Conservation (phyloP, 495 filamentous ascomycete species). For the Neurospora sp. region DNA sequence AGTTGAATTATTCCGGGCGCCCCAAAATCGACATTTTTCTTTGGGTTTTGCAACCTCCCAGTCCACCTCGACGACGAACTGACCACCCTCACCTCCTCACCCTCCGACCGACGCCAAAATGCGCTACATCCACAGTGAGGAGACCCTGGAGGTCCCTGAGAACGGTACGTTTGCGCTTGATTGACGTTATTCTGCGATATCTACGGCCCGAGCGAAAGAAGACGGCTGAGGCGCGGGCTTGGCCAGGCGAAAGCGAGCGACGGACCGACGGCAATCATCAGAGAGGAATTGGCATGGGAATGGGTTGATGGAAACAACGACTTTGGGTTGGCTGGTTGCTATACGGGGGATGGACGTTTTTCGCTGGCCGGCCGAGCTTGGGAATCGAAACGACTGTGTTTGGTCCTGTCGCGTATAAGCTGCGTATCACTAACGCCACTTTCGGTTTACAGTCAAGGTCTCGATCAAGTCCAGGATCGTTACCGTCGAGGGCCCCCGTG, state of each 20-base stretch:
- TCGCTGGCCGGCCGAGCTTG: background rate
- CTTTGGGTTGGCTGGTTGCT: background rate
- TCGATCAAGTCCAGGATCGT: conserved; percentile 90
- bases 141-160: conserved; percentile 87
- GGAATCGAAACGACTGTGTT: background rate
- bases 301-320: background rate
- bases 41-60: conserved; percentile 22
- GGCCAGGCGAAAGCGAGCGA: conserved; percentile 6
- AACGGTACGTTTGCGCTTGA: conserved; percentile 63
- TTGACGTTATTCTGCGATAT: conserved; percentile 12
- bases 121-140: conserved; percentile 96
- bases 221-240: background rate
- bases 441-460: conserved; percentile 66
- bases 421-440: background rate
- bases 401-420: conserved; percentile 1
- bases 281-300: background rate
- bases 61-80: conserved; percentile 27
- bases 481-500: conserved; percentile 91
- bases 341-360: background rate
- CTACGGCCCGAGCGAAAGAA: background rate
- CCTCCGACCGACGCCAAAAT: conserved; percentile 52
- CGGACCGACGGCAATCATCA: conserved; percentile 7
- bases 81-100: conserved; percentile 30
- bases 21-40: conserved; percentile 29
- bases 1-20: conserved; percentile 29